Conservation (phyloP, 2,329 filamentous ascomycete species). For the Parafenestella ontariensis region DNA sequence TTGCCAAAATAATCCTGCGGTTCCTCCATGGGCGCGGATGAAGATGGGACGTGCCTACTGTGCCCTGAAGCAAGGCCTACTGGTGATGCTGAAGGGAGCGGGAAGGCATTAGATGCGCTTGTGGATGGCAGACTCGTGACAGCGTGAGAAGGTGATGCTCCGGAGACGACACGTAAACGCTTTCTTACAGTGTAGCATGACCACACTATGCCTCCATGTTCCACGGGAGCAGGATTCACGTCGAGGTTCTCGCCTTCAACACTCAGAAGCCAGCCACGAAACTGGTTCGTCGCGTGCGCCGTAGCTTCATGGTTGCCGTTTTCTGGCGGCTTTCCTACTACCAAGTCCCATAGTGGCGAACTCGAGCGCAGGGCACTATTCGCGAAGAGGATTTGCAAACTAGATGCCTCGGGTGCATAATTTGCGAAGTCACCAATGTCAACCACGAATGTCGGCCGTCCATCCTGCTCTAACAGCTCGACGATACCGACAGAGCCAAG, state of each 20-base stretch:
- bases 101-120: slow-evolving; percentile 42
- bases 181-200: slow-evolving; percentile 72
- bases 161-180: slow-evolving; percentile 73
- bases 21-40: slow-evolving; percentile 28
- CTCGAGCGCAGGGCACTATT: slow-evolving; percentile 71
- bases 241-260: slow-evolving; percentile 62
- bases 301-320: slow-evolving; percentile 46
- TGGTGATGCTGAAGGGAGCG: slow-evolving; percentile 34
- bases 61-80: slow-evolving; percentile 17
- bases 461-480: slow-evolving; percentile 78
- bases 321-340: slow-evolving; percentile 56
- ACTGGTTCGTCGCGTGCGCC: slow-evolving; percentile 53
- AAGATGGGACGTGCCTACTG: slow-evolving; percentile 14
- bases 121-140: slow-evolving; percentile 37
- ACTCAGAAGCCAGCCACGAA: slow-evolving; percentile 73
- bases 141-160: slow-evolving; percentile 33
- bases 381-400: slow-evolving; percentile 69
- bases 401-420: slow-evolving; percentile 53
- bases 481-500: slow-evolving; percentile 71
- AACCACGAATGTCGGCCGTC: slow-evolving; percentile 77
- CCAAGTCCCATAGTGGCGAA: slow-evolving; percentile 61
- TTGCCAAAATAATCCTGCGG: slow-evolving; percentile 54
- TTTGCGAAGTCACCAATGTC: slow-evolving; percentile 69
- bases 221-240: slow-evolving; percentile 54
- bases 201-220: slow-evolving; percentile 74